phyloP scores from a whole-genome alignment of 192 early-diverging fungal species.

The Jimgerdemannia flammicorona region DNA sequence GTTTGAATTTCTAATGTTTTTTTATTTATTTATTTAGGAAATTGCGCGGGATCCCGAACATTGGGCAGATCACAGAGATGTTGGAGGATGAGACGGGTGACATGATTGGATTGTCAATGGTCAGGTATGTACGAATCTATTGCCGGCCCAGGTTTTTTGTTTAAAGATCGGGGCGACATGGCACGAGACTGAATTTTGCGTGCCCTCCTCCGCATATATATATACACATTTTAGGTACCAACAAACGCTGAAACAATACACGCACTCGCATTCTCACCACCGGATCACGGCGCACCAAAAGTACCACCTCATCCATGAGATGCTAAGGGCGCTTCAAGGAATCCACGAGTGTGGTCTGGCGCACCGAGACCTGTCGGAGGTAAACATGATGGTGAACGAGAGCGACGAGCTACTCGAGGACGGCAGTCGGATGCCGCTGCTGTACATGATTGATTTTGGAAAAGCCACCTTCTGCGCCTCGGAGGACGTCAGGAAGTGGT shows the following conservation, averaged over 20 bases:
- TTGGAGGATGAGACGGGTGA: slow-evolving; percentile 45
- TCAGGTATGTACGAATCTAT: slow-evolving; percentile 32
- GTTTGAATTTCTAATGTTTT: not conserved
- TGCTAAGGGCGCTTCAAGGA: slow-evolving; percentile 45
- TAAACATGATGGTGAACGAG: slow-evolving; percentile 59
- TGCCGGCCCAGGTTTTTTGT: not conserved
- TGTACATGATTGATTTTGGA: slow-evolving; percentile 59
- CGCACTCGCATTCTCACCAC: slow-evolving; percentile 46
- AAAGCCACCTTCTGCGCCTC: slow-evolving; percentile 51
- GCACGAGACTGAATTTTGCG: not conserved
- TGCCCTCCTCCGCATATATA: not conserved
- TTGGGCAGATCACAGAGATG: slow-evolving; percentile 54
- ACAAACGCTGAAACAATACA: slow-evolving; percentile 52
- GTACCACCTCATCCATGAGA: slow-evolving; percentile 43
- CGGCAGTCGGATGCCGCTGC: slow-evolving; percentile 33
- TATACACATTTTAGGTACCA: slow-evolving; percentile 31
- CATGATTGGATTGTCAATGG: slow-evolving; percentile 57
- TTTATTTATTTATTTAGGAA: slow-evolving; percentile 26
- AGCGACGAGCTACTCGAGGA: slow-evolving; percentile 40
- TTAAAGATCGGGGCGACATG: too few relatives aligned
- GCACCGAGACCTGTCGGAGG: slow-evolving; percentile 55
- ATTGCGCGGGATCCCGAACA: slow-evolving; percentile 35
- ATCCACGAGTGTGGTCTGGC: slow-evolving; percentile 53
- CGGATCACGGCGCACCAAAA: slow-evolving; percentile 52
- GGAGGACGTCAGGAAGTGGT: slow-evolving; percentile 44